Evolutionary conservation across 2,329 filamentous ascomycete species (phyloP).

Genomic region (Periconia sp.): DNA sequence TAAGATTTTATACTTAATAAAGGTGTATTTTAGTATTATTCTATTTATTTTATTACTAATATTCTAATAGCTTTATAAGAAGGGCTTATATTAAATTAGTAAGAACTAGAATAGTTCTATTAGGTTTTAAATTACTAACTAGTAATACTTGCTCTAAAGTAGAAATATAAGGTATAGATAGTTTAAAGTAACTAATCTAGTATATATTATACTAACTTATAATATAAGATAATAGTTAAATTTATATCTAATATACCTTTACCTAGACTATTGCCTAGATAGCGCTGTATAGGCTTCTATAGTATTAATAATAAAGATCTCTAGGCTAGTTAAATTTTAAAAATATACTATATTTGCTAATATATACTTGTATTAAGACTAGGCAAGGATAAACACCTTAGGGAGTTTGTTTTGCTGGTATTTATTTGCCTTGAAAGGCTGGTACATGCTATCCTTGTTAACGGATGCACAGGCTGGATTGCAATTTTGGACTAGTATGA

Average conservation of each 20-base stretch:
- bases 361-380: no score
- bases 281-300: neutral
- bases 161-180: neutral
- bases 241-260: neutral
- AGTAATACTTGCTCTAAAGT: neutral
- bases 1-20: constrained; percentile 1
- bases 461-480: neutral
- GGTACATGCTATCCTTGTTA: no score
- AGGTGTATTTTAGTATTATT: neutral
- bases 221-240: no score
- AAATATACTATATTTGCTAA: neutral
- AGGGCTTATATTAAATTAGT: neutral
- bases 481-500: neutral
- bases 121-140: neutral
- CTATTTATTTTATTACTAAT: neutral
- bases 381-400: no score
- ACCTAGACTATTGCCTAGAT: neutral
- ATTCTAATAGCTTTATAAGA: constrained; percentile 1
- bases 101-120: neutral
- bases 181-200: neutral
- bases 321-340: neutral
- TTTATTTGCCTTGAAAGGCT: no score
- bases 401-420: neutral
- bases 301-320: neutral
- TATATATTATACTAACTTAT: neutral